Evolutionary conservation across 2,329 filamentous ascomycete species (phyloP).

Genomic region (Exserohilum turcica): DNA sequence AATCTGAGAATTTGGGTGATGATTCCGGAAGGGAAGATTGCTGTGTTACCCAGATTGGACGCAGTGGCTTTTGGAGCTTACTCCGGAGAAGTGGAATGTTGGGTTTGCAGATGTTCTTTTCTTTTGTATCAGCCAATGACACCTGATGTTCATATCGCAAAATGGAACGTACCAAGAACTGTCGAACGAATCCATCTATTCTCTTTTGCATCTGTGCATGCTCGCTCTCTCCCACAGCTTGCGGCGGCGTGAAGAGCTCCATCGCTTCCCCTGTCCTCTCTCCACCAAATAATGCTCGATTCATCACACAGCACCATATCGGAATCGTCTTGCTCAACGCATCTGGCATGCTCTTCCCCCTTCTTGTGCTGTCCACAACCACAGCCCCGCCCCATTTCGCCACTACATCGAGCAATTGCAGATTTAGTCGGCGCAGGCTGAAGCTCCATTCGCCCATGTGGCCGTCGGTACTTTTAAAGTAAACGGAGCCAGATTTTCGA

Average conservation of each 20-base stretch:
- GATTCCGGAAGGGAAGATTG: slow-evolving; percentile 60
- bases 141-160: not conserved
- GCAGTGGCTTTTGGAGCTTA: slow-evolving; percentile 71
- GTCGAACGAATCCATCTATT: slow-evolving; percentile 61
- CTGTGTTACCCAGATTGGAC: slow-evolving; percentile 80
- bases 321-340: slow-evolving; percentile 92
- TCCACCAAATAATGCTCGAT: slow-evolving; percentile 76
- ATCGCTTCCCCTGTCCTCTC: slow-evolving; percentile 27
- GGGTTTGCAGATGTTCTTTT: slow-evolving; percentile 62
- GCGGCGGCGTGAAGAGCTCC: slow-evolving; percentile 70
- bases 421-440: slow-evolving; percentile 80
- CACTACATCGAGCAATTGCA: slow-evolving; percentile 76
- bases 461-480: slow-evolving; percentile 98
- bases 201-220: slow-evolving; percentile 74
- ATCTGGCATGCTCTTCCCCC: slow-evolving; percentile 95
- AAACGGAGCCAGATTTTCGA: slow-evolving; percentile 73
- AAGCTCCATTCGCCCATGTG: slow-evolving; percentile 92
- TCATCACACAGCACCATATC: slow-evolving; percentile 90
- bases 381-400: slow-evolving; percentile 74
- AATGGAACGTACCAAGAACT: slow-evolving; percentile 50
- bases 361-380: slow-evolving; percentile 88
- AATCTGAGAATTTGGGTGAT: slow-evolving; percentile 59
- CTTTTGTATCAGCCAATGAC: not conserved
- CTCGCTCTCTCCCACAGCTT: slow-evolving; percentile 75
- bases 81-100: slow-evolving; percentile 60